phyloP scores from a whole-genome alignment of 169 alveolate species.

The Plasmodium reichenowi region DNA sequence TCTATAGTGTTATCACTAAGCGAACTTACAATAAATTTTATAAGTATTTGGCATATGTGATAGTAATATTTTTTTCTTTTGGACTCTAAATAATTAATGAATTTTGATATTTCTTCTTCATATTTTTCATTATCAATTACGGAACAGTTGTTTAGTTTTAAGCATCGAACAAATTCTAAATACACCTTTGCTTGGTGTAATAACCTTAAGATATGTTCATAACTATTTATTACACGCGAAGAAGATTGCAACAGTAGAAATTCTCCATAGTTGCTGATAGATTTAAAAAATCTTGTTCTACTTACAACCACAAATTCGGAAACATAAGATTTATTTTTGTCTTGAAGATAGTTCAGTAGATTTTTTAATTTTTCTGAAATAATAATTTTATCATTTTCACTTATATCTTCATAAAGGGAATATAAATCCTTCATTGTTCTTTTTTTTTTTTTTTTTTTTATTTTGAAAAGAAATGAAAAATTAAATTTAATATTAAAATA shows the following conservation, averaged over 20 bases:
- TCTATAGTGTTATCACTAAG: slow-evolving; percentile 48
- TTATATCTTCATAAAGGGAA: slow-evolving; percentile 59
- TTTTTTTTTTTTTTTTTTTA: neutral
- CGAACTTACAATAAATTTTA: slow-evolving; percentile 57
- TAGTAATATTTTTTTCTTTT: slow-evolving; percentile 57
- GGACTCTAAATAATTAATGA: slow-evolving; percentile 57
- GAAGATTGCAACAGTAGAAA: slow-evolving; percentile 67
- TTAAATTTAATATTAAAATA: slow-evolving; percentile 4
- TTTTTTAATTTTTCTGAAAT: slow-evolving; percentile 72
- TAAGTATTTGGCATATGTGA: slow-evolving; percentile 33
- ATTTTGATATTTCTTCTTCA: slow-evolving; percentile 70
- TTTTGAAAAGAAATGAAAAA: neutral
- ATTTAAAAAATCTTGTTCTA: slow-evolving; percentile 70
- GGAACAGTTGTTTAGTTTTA: slow-evolving; percentile 15
- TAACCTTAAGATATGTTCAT: slow-evolving; percentile 55
- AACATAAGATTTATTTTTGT: slow-evolving; percentile 50
- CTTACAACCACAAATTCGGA: slow-evolving; percentile 77
- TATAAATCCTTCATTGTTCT: slow-evolving; percentile 68
- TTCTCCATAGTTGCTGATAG: slow-evolving; percentile 73
- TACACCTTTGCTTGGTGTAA: slow-evolving; percentile 70
- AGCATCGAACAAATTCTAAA: slow-evolving; percentile 44
- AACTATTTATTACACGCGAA: slow-evolving; percentile 70
- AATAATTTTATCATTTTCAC: slow-evolving; percentile 49
- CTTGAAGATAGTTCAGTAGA: slow-evolving; percentile 42
- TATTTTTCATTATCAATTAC: slow-evolving; percentile 38